Conservation (phyloP, 441 rosid genomes). For the Erodium texanum region DNA sequence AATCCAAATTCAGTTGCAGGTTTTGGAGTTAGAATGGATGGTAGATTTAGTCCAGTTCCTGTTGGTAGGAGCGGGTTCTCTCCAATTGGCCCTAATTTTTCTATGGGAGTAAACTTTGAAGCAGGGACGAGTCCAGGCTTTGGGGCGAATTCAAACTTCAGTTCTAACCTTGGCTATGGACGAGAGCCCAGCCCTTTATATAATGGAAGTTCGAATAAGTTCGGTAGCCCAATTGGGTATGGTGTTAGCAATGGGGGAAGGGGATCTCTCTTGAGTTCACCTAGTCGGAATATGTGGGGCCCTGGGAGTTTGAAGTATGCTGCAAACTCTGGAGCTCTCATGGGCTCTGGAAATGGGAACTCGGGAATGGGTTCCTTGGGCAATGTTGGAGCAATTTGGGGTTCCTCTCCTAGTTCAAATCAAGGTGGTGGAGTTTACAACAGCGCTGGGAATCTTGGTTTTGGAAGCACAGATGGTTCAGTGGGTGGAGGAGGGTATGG, state of each 20-base stretch:
- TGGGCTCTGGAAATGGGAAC: conserved; percentile 32
- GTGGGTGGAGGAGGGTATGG: conserved; percentile 29
- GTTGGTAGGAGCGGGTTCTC: conserved; percentile 42
- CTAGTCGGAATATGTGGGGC: conserved; percentile 49
- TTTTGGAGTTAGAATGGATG: conserved; percentile 51
- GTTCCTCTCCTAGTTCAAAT: conserved; percentile 23
- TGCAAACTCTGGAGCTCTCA: conserved; percentile 21
- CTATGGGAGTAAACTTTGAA: conserved; percentile 43
- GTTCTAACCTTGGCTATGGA: conserved; percentile 41
- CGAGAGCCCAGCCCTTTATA: conserved; percentile 37
- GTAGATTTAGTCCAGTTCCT: conserved; percentile 48
- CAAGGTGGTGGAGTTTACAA: conserved; percentile 29
- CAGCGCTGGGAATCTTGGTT: conserved; percentile 18
- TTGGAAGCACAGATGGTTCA: conserved; percentile 26
- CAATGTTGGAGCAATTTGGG: conserved; percentile 42
- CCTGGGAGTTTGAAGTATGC: conserved; percentile 29
- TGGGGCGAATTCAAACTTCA: conserved; percentile 31
- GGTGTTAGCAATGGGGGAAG: conserved; percentile 32
- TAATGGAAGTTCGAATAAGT: conserved; percentile 30
- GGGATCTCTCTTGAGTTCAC: conserved; percentile 29
- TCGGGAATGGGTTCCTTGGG: conserved; percentile 39
- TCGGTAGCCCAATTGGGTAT: conserved; percentile 27
- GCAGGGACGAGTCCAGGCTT: conserved; percentile 35
- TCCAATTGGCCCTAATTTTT: conserved; percentile 39
- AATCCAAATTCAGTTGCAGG: conserved; percentile 39